Conservation (phyloP, 108 stramenopile genomes). For the Bacterosira constricta region DNA sequence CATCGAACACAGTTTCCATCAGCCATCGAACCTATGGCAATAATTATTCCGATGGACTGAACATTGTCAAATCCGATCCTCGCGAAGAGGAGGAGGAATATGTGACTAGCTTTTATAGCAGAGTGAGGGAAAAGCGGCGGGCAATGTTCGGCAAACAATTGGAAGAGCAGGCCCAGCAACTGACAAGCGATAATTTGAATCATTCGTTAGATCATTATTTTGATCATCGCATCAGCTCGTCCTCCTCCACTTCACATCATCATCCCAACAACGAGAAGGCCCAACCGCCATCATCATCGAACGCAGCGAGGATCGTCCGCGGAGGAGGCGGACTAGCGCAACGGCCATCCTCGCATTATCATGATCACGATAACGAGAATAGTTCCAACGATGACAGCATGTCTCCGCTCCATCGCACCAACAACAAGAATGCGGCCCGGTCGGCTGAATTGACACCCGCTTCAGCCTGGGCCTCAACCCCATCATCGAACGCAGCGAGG, state of each 20-base stretch:
- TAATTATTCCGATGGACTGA: slow-evolving; percentile 5
- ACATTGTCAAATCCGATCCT: slow-evolving; percentile 1
- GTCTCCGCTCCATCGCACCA: too few relatives aligned
- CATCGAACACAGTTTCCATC: slow-evolving; percentile 1
- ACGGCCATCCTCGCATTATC: too few relatives aligned
- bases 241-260: too few relatives aligned
- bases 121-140: slow-evolving; percentile 10
- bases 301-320: not conserved
- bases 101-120: slow-evolving; percentile 30
- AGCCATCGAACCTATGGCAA: not conserved
- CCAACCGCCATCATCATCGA: too few relatives aligned
- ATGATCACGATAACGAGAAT: too few relatives aligned
- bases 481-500: not conserved
- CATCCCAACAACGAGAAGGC: too few relatives aligned
- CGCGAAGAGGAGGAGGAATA: slow-evolving; percentile 14
- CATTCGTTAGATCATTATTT: too few relatives aligned
- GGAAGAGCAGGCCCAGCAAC: not conserved
- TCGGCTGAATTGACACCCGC: too few relatives aligned
- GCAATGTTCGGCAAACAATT: not conserved
- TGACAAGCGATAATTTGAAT: too few relatives aligned
- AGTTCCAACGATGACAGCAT: too few relatives aligned
- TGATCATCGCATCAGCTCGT: too few relatives aligned
- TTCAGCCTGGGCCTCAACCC: not conserved
- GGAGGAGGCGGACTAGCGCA: not conserved
- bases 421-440: too few relatives aligned